Evolutionary conservation across 2,329 filamentous ascomycete species (phyloP), one percentile per base, ranked within the genome.

Genomic region (Colletotrichum viniferum): DNA sequence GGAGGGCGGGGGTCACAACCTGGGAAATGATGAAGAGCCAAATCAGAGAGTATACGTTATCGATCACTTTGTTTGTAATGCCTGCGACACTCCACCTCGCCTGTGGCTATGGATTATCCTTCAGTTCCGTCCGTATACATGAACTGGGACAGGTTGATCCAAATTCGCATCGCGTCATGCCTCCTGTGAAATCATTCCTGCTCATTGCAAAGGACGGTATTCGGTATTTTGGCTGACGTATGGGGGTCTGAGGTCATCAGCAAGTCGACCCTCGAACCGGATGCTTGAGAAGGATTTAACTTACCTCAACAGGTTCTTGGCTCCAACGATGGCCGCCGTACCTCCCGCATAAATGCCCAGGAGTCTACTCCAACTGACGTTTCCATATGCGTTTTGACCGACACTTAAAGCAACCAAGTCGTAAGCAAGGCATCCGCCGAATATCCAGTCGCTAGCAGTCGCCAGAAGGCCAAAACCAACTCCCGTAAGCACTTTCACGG

Each of bases 401-500:
- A 90, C 86, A 34, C 85, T 84, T 76, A 92, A 78, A 9, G 87
- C 90, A 16, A 91, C 83, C 21, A 92, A 83, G 79, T 92, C 89
- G 79, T 92, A 92, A 0, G 90, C 90, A 75, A 92, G 80, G 78
- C 90, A 91, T 0, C 87, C 88, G 0, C 90, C 90, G 66, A 92
- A 89, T 68, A 92, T 91, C 90, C 90, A 92, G 79, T 92, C 90
- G 77, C 89, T 91, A 43, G 81, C 78, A 12, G 85, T 85, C 3
- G 87, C 88, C 18, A 87, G 81, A 0, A 86, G 82, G 0, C 85
- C 89, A 74, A 92, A 92, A 0, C 88, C 89, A 0, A 91, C 78
- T 1, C 87, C 90, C 0, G 90, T 92, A 12, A 88, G 78, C 0
- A 87, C 83, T 80, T 91, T 90, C 64, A 92, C 84, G 1, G 84